Conservation (phyloP, 176 grass and related monocot genomes). For the Phoenix roebelenii region DNA sequence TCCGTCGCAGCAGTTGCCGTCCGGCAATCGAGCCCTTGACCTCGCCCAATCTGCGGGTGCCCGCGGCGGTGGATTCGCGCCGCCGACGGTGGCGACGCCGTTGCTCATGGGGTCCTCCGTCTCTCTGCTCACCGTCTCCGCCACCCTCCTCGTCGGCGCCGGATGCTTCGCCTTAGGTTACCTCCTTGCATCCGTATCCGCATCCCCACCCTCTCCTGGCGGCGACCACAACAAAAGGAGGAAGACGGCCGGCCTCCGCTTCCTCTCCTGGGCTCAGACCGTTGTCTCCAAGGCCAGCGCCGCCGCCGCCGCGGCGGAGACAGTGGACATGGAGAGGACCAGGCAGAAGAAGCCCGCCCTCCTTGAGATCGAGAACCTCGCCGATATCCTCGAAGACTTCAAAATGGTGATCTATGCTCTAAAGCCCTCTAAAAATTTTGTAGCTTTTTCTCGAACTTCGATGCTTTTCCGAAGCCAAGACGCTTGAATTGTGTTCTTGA, state of each 20-base stretch:
- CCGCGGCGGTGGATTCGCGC: constrained; percentile 26
- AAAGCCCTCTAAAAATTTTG: not conserved
- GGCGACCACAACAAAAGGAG: constrained; percentile 40
- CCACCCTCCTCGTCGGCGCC: constrained; percentile 43
- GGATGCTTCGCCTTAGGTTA: constrained; percentile 88
- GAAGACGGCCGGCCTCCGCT: constrained; percentile 30
- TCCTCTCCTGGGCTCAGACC: constrained; percentile 47
- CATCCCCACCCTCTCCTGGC: not conserved
- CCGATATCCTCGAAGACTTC: constrained; percentile 86
- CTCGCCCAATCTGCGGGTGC: constrained; percentile 1
- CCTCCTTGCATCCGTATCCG: constrained; percentile 31
- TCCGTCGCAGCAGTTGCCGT: too few relatives aligned
- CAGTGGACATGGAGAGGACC: not conserved
- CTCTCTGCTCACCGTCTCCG: constrained; percentile 24
- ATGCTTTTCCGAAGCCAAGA: too few relatives aligned
- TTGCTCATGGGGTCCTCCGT: constrained; percentile 16
- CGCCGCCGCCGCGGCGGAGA: constrained; percentile 22
- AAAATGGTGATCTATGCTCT: constrained; percentile 55
- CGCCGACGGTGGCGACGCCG: constrained; percentile 29
- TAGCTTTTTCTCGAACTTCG: too few relatives aligned
- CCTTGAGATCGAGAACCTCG: constrained; percentile 78
- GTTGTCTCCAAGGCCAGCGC: constrained; percentile 26
- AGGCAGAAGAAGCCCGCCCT: constrained; percentile 22
- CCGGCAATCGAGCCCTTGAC: too few relatives aligned
- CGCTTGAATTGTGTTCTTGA: too few relatives aligned